Base-by-base conservation (phyloP, 2,329 filamentous ascomycete species). In the Fusarium chlamydosporum region DNA sequence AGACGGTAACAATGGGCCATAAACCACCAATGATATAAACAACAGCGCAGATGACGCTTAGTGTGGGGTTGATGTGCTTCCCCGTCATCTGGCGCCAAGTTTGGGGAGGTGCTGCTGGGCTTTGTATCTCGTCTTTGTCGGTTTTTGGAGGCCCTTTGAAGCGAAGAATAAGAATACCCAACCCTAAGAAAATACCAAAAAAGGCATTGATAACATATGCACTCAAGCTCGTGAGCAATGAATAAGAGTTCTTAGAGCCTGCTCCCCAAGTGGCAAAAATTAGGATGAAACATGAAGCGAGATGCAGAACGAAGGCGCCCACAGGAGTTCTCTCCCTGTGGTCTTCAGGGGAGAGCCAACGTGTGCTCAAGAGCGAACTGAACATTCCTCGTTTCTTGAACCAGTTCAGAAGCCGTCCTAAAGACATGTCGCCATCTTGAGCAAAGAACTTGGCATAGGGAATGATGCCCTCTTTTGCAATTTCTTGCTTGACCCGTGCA, bases 401-500 rank as follows among this genome's bases (percentile, higher is more conserved):
- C 75, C 76, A 79, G 2, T 46, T 42, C 7, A 80, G 58, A 0
- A 80, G 60, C 3, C 78, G 74, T 1, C 78, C 78, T 5, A 80
- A 20, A 2, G 77, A 79, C 31, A 79, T 65, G 26, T 80, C 78
- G 3, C 66, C 71, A 41, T 80, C 77, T 40, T 77, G 75, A 3
- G 81, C 84, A 62, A 86, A 84, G 75, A 86, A 83, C 35, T 80
- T 79, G 5, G 83, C 80, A 54, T 77, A 85, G 0, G 85, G 85
- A 3, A 87, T 75, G 53, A 87, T 82, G 1, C 85, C 86, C 72
- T 87, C 84, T 69, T 88, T 88, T 9, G 86, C 86, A 42, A 89
- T 86, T 71, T 89, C 86, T 70, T 88, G 86, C 72, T 88, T 88
- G 18, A 88, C 82, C 62, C 85, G 79, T 4, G 85, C 81, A 9